Conservation (phyloP, 192 early-diverging fungal genomes). For the Podila epigama region DNA sequence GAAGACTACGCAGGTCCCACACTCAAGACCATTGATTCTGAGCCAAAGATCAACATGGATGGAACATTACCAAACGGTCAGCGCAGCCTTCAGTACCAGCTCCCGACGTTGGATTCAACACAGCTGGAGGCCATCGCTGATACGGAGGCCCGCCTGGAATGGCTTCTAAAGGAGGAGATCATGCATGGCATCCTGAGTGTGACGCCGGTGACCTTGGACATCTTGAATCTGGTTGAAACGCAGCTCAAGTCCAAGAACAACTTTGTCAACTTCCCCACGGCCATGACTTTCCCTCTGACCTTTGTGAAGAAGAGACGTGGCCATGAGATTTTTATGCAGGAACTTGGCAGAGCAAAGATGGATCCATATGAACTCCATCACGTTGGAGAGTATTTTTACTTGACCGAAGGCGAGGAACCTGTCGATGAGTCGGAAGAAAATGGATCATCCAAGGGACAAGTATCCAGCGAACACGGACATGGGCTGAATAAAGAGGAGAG, state of each 20-base stretch:
- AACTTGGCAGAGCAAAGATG: slow-evolving; percentile 54
- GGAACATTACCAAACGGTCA: slow-evolving; percentile 8
- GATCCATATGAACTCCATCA: slow-evolving; percentile 57
- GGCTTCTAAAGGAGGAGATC: slow-evolving; percentile 77
- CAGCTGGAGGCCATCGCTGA: slow-evolving; percentile 68
- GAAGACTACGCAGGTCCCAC: slow-evolving; percentile 48
- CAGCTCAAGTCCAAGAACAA: slow-evolving; percentile 62
- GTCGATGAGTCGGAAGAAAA: slow-evolving; percentile 7
- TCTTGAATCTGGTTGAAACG: slow-evolving; percentile 57
- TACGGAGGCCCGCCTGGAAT: slow-evolving; percentile 62
- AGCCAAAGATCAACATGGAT: slow-evolving; percentile 37
- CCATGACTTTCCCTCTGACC: slow-evolving; percentile 53
- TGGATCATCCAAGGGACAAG: background rate
- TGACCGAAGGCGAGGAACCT: slow-evolving; percentile 48
- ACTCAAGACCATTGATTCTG: slow-evolving; percentile 41
- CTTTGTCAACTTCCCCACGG: slow-evolving; percentile 65
- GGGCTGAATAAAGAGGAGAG: no score
- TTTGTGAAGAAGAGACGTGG: slow-evolving; percentile 60
- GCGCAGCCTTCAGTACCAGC: slow-evolving; percentile 27
- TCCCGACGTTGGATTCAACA: slow-evolving; percentile 39
- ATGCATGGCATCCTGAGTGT: slow-evolving; percentile 72
- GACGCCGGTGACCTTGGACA: slow-evolving; percentile 57
- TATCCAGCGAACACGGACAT: no score
- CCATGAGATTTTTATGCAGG: slow-evolving; percentile 59
- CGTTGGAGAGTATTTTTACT: slow-evolving; percentile 61